These are phyloP conservation scores for Drechslerella stenobrocha DNA, from an alignment of 2,329 filamentous ascomycete species.

Conservation along the genomic window DNA sequence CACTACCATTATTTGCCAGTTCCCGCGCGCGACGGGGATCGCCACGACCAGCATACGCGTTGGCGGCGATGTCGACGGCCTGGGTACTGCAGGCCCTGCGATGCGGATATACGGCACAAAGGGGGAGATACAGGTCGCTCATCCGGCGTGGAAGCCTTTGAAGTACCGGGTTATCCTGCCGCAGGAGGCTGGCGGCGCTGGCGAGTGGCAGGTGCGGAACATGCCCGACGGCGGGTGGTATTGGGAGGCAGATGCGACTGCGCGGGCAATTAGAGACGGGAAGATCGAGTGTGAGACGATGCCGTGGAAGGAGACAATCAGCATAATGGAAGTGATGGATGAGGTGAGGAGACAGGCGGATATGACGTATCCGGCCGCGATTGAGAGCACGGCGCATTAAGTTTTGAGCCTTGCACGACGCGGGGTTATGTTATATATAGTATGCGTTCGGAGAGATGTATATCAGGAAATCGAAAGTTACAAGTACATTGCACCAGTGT, in stretches of 20 bases:
- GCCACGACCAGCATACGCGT: slow-evolving; percentile 69
- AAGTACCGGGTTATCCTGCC: slow-evolving; percentile 67
- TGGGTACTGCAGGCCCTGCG: slow-evolving; percentile 65
- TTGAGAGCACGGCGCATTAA: slow-evolving; percentile 59
- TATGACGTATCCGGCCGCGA: slow-evolving; percentile 67
- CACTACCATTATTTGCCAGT: slow-evolving; percentile 76
- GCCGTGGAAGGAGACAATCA: slow-evolving; percentile 74
- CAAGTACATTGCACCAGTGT: neutral
- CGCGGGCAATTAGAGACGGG: slow-evolving; percentile 73
- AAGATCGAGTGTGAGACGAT: slow-evolving; percentile 73
- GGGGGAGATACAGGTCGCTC: slow-evolving; percentile 79
- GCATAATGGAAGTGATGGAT: slow-evolving; percentile 83
- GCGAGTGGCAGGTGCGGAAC: slow-evolving; percentile 54
- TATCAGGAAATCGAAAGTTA: slow-evolving; percentile 63
- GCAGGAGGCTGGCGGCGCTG: slow-evolving; percentile 60
- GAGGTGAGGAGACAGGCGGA: slow-evolving; percentile 67
- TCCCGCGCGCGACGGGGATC: slow-evolving; percentile 74
- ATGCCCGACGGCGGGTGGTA: slow-evolving; percentile 76
- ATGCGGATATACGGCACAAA: slow-evolving; percentile 78
- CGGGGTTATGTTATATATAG: too few species aligned
- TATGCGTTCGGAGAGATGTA: too few species aligned
- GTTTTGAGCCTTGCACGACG: too few species aligned
- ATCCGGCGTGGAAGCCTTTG: slow-evolving; percentile 70
- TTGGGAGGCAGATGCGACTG: slow-evolving; percentile 82
- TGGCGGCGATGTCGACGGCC: slow-evolving; percentile 65